Conservation (phyloP, 306 rosid species). For the Alnus rubra region DNA sequence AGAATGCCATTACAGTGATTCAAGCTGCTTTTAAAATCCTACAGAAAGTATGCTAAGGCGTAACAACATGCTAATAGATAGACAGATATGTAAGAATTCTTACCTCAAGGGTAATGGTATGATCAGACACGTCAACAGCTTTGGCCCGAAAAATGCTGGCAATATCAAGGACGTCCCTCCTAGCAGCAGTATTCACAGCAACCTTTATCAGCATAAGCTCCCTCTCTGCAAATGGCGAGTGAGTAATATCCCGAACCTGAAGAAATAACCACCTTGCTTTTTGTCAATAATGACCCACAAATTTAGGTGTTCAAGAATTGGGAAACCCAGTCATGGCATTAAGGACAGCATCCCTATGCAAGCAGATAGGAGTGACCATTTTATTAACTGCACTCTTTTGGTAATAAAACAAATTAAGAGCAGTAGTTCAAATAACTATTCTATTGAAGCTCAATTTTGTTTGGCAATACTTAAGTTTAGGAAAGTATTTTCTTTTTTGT, state of each 20-base stretch:
- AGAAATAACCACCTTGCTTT: conserved; percentile 21
- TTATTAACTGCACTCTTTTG: background rate
- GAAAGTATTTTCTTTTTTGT: background rate
- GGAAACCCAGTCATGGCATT: background rate
- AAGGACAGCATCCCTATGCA: background rate
- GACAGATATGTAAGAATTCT: conserved; percentile 2
- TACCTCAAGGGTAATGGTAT: conserved; percentile 61
- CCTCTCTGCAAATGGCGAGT: conserved; percentile 58
- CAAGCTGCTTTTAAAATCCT: background rate
- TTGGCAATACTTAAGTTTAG: background rate
- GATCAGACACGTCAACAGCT: conserved; percentile 65
- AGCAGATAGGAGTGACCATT: background rate
- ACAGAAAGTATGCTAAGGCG: background rate
- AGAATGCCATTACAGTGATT: background rate
- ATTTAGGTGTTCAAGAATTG: background rate
- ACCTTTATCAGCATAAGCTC: conserved; percentile 61
- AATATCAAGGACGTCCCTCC: conserved; percentile 62
- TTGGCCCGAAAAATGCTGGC: conserved; percentile 63
- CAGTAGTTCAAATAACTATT: background rate
- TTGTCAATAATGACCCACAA: conserved; percentile 15
- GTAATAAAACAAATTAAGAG: background rate
- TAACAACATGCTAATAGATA: conserved; percentile 3
- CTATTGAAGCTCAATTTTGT: background rate
- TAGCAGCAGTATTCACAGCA: conserved; percentile 51
- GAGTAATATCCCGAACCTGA: conserved; percentile 52